phyloP scores from a whole-genome alignment of 2,329 filamentous ascomycete species.

The Penicillium verrucosum region DNA sequence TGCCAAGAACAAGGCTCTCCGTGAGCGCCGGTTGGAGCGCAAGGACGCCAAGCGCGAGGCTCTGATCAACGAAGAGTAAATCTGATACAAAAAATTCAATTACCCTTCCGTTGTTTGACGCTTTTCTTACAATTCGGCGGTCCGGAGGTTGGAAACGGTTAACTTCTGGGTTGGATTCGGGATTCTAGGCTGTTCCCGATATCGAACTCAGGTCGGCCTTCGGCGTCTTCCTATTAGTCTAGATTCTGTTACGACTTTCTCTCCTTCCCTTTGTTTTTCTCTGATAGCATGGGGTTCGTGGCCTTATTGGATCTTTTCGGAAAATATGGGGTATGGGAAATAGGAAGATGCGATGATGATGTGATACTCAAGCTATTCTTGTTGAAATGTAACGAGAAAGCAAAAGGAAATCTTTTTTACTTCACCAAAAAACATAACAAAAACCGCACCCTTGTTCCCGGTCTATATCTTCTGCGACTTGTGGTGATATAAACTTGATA shows the following conservation, averaged over 20 bases:
- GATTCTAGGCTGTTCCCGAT: constrained; percentile 30
- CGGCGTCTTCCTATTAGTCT: constrained; percentile 23
- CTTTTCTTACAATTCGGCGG: constrained; percentile 32
- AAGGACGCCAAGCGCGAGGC: constrained; percentile 85
- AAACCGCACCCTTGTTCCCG: neutral
- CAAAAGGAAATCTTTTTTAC: constrained; percentile 28
- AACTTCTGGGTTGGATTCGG: constrained; percentile 29
- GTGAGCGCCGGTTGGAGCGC: constrained; percentile 96
- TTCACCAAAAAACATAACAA: constrained; percentile 18
- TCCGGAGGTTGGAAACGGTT: constrained; percentile 37
- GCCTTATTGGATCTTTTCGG: constrained; percentile 16
- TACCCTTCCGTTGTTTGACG: constrained; percentile 29
- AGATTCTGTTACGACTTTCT: constrained; percentile 18
- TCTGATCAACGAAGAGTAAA: constrained; percentile 65
- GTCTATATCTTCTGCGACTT: neutral
- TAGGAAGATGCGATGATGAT: constrained; percentile 30
- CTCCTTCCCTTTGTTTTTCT: constrained; percentile 12
- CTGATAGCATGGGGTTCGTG: constrained; percentile 19
- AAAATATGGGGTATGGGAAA: constrained; percentile 19
- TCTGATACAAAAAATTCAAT: constrained; percentile 23
- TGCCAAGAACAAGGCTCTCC: constrained; percentile 99
- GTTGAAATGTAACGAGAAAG: constrained; percentile 28
- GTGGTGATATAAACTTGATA: neutral
- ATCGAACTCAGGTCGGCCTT: constrained; percentile 30
- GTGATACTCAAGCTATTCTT: constrained; percentile 31